Evolutionary conservation across 2,329 filamentous ascomycete genomes (phyloP).

Genomic region (Colletotrichum falcatum): DNA sequence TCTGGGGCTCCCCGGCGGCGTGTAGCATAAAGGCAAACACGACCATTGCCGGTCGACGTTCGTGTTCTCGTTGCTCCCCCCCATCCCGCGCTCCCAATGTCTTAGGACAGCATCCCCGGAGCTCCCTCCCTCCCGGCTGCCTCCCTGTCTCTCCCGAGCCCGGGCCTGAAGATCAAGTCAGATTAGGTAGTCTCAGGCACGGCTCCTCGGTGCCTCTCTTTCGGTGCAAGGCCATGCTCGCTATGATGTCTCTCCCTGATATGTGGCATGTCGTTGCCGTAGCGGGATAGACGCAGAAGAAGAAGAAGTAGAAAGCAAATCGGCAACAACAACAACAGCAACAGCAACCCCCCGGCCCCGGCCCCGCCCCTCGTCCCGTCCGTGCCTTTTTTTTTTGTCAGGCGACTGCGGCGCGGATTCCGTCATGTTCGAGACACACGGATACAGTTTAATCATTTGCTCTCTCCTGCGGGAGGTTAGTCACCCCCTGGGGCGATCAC

Average conservation of each 20-base stretch:
- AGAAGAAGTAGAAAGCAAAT: not conserved
- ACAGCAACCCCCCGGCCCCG: too few species aligned
- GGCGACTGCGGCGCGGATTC: conserved; percentile 1
- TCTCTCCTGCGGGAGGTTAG: not conserved
- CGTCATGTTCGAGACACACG: conserved; percentile 5
- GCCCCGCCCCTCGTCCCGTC: too few species aligned
- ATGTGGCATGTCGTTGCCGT: not conserved
- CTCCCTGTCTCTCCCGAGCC: conserved; percentile 17
- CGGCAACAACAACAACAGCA: too few species aligned
- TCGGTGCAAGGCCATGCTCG: not conserved
- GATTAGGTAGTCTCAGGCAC: conserved; percentile 22
- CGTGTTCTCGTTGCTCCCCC: conserved; percentile 6
- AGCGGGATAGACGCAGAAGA: not conserved
- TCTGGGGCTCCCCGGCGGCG: not conserved
- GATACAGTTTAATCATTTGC: conserved; percentile 9
- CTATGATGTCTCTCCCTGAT: not conserved
- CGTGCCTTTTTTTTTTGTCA: not conserved
- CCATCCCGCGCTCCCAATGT: conserved; percentile 11
- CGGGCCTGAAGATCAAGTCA: conserved; percentile 26
- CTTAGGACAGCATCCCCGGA: conserved; percentile 9
- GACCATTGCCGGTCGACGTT: not conserved
- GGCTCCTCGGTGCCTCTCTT: not conserved
- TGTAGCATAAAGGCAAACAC: not conserved
- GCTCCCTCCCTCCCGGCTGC: conserved; percentile 20
- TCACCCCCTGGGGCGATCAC: conserved; percentile 18